A percentile compares a stretch with the other conserved stretches of the same genome.
phyloP scores from a whole-genome alignment of 768 basidiomycete species.

The Leccinum subtestaceum region DNA sequence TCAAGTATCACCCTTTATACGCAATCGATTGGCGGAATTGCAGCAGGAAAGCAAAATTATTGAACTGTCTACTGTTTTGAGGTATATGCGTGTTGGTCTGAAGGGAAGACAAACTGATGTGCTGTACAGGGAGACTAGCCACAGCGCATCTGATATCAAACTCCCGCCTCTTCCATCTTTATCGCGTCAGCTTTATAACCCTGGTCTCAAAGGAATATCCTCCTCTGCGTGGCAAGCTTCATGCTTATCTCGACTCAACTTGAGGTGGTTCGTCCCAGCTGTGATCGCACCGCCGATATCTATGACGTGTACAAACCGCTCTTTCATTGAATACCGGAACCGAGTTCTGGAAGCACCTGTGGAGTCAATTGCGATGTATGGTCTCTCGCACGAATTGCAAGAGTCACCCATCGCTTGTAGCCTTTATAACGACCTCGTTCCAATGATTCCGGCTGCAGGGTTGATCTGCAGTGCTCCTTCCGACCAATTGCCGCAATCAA shows the following conservation, averaged over 20 bases:
- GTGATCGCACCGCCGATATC: slow-evolving; percentile 83
- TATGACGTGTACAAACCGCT: slow-evolving; percentile 69
- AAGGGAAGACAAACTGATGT: slow-evolving; percentile 5
- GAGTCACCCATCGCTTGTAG: slow-evolving; percentile 54
- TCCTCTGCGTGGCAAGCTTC: slow-evolving; percentile 65
- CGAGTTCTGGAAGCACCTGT: slow-evolving; percentile 63
- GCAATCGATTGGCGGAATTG: slow-evolving; percentile 47
- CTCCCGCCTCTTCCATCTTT: slow-evolving; percentile 13
- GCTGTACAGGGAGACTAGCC: slow-evolving; percentile 20
- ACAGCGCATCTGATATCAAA: slow-evolving; percentile 19
- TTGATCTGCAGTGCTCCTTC: slow-evolving; percentile 62
- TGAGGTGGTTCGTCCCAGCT: slow-evolving; percentile 85
- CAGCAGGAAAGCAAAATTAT: slow-evolving; percentile 41
- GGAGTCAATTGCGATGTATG: slow-evolving; percentile 78
- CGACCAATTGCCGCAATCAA: slow-evolving; percentile 74
- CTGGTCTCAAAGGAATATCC: slow-evolving; percentile 61
- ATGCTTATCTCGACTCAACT: slow-evolving; percentile 72
- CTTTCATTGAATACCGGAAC: slow-evolving; percentile 71
- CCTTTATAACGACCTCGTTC: slow-evolving; percentile 47
- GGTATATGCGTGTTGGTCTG: slow-evolving; percentile 39
- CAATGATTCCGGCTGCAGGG: slow-evolving; percentile 64
- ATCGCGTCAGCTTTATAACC: slow-evolving; percentile 38
- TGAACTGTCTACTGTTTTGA: slow-evolving; percentile 43
- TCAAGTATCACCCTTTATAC: slow-evolving; percentile 59
- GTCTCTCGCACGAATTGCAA: slow-evolving; percentile 64